phyloP scores from a whole-genome alignment of 768 basidiomycete species.

The Termitomyces sp. region DNA sequence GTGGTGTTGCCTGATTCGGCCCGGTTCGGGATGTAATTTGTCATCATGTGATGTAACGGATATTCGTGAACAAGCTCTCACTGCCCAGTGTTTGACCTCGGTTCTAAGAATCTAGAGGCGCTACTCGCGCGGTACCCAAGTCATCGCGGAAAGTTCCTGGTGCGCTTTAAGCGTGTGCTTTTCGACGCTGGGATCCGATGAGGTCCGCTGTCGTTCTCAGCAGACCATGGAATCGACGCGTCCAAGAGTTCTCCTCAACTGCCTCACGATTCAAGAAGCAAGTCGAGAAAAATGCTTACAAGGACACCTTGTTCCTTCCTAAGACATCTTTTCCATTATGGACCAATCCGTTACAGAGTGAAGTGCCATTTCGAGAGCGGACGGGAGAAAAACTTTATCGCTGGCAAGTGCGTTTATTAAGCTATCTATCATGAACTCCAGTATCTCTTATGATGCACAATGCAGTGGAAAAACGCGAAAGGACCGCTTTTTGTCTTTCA shows the following conservation, averaged over 20 bases:
- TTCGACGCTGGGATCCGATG: slow-evolving; percentile 2
- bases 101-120: neutral
- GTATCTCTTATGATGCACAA: neutral
- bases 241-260: slow-evolving; percentile 6
- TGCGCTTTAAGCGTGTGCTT: neutral
- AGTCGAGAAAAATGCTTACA: slow-evolving; percentile 34
- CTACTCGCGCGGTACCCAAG: neutral
- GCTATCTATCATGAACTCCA: neutral
- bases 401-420: slow-evolving; percentile 57
- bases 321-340: slow-evolving; percentile 77
- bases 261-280: slow-evolving; percentile 3
- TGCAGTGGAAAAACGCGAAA: slow-evolving; percentile 58
- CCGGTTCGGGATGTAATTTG: neutral
- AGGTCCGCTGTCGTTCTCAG: neutral
- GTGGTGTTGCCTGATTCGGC: too few relatives aligned
- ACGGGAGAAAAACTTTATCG: slow-evolving; percentile 73
- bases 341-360: slow-evolving; percentile 57
- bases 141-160: neutral
- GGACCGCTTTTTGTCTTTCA: slow-evolving; percentile 81
- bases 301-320: slow-evolving; percentile 71
- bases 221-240: slow-evolving; percentile 8
- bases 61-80: too few relatives aligned
- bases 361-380: slow-evolving; percentile 48
- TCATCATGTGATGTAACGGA: neutral
- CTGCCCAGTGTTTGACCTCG: too few relatives aligned